Conservation (phyloP, 257 asterid genomes). For the Ilex aquifolium region DNA sequence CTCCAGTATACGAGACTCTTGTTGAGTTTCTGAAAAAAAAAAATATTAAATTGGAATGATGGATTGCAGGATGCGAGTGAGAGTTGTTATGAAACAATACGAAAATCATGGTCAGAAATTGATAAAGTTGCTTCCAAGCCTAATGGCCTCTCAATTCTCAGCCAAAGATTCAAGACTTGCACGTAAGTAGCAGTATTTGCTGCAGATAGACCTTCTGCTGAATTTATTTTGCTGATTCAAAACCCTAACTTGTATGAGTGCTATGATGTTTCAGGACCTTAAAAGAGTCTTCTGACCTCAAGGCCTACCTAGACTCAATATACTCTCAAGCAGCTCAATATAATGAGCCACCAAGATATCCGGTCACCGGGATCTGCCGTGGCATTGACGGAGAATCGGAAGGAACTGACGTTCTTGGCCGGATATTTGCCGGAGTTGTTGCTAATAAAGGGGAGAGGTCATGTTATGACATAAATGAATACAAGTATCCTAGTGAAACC, state of each 20-base stretch:
- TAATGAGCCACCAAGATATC: conserved; percentile 4
- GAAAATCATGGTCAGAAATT: conserved; percentile 5
- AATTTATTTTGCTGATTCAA: conserved; percentile 6
- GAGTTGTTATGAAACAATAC: conserved; percentile 6
- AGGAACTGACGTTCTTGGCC: conserved; percentile 4
- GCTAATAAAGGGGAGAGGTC: background rate
- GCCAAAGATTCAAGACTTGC: conserved; percentile 5
- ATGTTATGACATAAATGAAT: background rate
- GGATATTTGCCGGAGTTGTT: conserved; percentile 9
- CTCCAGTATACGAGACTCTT: background rate
- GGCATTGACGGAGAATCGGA: background rate
- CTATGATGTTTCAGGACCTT: background rate
- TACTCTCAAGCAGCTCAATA: conserved; percentile 10
- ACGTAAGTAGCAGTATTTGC: background rate
- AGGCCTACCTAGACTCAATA: background rate
- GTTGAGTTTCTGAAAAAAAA: background rate
- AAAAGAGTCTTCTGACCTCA: conserved; percentile 1
- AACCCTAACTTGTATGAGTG: background rate
- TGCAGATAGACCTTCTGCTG: background rate
- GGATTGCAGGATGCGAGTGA: conserved; percentile 1
- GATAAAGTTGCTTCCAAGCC: conserved; percentile 1
- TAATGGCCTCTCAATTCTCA: conserved; percentile 6
- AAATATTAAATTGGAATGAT: background rate
- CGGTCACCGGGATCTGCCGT: conserved; percentile 7
- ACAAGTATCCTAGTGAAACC: background rate